Evolutionary conservation across 2,329 filamentous ascomycete genomes (phyloP), one percentile per base, ranked within the genome.

Genomic region (Fusarium multiceps): DNA sequence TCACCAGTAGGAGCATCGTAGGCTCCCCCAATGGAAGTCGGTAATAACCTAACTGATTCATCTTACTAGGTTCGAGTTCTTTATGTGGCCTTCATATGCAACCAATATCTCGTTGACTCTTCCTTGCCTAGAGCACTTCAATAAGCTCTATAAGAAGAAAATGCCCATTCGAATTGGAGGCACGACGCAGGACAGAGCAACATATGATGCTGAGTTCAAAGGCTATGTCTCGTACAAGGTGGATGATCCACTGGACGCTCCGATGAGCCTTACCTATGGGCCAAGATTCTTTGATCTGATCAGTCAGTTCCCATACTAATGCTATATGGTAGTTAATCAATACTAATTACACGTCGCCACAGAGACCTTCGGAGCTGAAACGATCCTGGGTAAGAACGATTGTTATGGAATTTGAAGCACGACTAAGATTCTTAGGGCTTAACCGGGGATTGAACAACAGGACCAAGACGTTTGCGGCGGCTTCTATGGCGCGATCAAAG

Each of bases 71-170:
- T 49, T 55, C 28, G 53, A 49, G 4, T 55, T 55, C 9, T 55
- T 55, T 4, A 55, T 55, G 30, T 55, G 53, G 53, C 53, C 53
- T 49, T 55, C 42, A 18, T 49, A 55, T 9, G 32, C 32, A 8
- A 55, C 42, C 7, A 55, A 55, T 6, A 37, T 28, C 6, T 40
- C 53, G 0, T 37, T 55, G 3, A 27, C 42, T 1, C 42, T 48
- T 18, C 53, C 53, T 11, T 55, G 53, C 42, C 5, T 55, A 4
- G 30, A 37, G 34, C 42, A 49, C 20, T 55, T 55, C 4, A 48
- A 34, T 4, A 49, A 49, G 42, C 18, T 55, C 2, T 55, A 55
- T 3, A 18, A 21, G 7, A 25, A 32, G 4, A 49, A 49, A 18
- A 55, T 49, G 4, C 53, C 42, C 6, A 55, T 55, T 21, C 53